phyloP scores from a whole-genome alignment of 306 rosid species.

The Ochetophila trinervis region DNA sequence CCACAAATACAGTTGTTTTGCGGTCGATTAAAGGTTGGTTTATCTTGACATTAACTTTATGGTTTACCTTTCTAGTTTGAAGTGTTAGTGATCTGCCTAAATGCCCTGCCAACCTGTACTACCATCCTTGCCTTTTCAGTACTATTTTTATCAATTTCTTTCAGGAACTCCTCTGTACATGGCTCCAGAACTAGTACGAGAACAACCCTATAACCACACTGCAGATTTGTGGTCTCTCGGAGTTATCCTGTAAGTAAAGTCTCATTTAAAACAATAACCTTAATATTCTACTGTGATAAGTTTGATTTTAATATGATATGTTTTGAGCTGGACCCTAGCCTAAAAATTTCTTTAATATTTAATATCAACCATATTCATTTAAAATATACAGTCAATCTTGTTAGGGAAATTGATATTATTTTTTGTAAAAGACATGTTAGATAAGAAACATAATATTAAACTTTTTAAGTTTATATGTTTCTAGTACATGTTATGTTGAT shows the following conservation, averaged over 20 bases:
- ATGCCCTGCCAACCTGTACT: constrained; percentile 8
- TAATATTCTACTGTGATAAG: constrained; percentile 11
- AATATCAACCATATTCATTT: too few species aligned
- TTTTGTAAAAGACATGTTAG: too few species aligned
- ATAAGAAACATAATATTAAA: too few species aligned
- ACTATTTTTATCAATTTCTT: constrained; percentile 6
- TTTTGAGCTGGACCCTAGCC: constrained; percentile 1
- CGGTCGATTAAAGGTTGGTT: constrained; percentile 90
- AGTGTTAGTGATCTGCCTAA: constrained; percentile 16
- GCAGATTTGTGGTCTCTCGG: constrained; percentile 99
- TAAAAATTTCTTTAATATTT: too few species aligned
- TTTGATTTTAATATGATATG: background rate
- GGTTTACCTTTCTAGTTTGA: constrained; percentile 8
- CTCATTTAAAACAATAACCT: constrained; percentile 20
- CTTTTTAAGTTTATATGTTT: constrained; percentile 3
- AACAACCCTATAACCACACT: constrained; percentile 94
- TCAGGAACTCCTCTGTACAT: constrained; percentile 94
- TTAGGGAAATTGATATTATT: too few species aligned
- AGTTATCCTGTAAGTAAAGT: constrained; percentile 73
- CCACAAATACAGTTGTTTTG: constrained; percentile 92
- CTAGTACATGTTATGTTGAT: background rate
- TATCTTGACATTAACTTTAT: constrained; percentile 16
- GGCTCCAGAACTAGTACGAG: constrained; percentile 99
- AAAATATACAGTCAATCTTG: too few species aligned
- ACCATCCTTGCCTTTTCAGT: background rate